Base-by-base conservation (phyloP, 305 asterid species). In the Fraxinus albicans region DNA sequence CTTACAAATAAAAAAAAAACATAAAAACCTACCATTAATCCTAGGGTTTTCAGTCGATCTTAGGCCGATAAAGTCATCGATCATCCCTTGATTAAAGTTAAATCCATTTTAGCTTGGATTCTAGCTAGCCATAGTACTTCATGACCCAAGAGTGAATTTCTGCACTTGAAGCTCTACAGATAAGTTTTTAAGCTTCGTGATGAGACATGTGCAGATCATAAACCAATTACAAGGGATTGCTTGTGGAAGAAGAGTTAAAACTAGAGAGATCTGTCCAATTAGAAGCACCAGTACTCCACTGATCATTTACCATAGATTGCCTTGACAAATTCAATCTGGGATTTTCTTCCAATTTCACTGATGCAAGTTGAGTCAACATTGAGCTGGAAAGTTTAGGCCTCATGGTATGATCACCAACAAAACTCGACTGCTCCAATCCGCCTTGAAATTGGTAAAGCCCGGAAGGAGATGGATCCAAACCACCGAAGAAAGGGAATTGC, bases 191-290 rank as follows among this genome's bases (percentile, higher is more conserved):
- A 85, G 79, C 82, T 80, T 40, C 50, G 13, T 40, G 50, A 40
- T 40, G 50, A 40, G 50, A 40, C 12, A 40, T 63, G 10, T 58
- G 65, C 27, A 78, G 73, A 65, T 80, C 76, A 42, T 50, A 25
- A 2, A 34, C 17, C 50, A 40, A 40, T 79, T 85, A 92, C 83
- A 88, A 85, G 2, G 91, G 91, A 81, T 92, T 92, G 82, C 91
- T 94, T 29, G 95, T 86, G 1, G 99, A 91, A 70, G 97, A 89
- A 60, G 98, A 92, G 84, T 93, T 93, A 84, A 94, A 94, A 80
- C 89, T 88, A 2, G 97, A 86, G 79, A 93, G 92, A 69, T 94
- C 97, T 0, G 90, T 90, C 98, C 97, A 94, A 25, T 25, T 25
- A 77, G 86, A 35, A 10, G 42, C 65, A 50, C 73, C 60, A 55